A percentile compares a stretch with the other conserved stretches of the same genome.
These are phyloP conservation scores for Babesia sp. DNA, from an alignment of 169 alveolate species.

Conservation along the genomic window DNA sequence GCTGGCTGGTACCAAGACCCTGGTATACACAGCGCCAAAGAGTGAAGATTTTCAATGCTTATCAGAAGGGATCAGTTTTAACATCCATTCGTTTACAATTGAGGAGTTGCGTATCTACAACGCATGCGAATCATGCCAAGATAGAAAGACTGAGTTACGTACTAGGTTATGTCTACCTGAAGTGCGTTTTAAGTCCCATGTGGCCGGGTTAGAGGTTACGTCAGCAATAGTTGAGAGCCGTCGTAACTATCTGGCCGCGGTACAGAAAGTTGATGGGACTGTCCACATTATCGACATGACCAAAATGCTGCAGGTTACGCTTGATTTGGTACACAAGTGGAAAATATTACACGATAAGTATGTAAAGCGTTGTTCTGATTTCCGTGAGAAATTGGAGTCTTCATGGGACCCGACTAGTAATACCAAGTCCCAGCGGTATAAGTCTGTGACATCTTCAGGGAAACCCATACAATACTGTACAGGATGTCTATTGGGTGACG, in stretches of 20 bases:
- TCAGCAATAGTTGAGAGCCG: conserved; percentile 33
- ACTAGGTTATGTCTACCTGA: conserved; percentile 45
- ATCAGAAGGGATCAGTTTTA: conserved; percentile 53
- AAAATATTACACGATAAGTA: conserved; percentile 7
- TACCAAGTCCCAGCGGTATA: not conserved
- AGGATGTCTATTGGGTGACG: conserved; percentile 47
- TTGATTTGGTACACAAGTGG: conserved; percentile 46
- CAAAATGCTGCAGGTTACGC: conserved; percentile 39
- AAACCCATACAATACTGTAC: conserved; percentile 20
- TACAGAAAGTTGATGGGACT: conserved; percentile 35
- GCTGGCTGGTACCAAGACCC: not conserved
- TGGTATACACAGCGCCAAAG: conserved; percentile 22
- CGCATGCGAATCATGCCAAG: conserved; percentile 46
- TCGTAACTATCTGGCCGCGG: conserved; percentile 49
- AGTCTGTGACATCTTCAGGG: not conserved
- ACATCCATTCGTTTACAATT: conserved; percentile 15
- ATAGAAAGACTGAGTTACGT: conserved; percentile 14
- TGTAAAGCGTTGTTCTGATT: not conserved
- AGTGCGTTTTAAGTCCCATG: conserved; percentile 36
- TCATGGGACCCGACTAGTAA: not conserved
- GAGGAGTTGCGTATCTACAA: conserved; percentile 25
- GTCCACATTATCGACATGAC: conserved; percentile 53
- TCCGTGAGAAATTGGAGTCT: not conserved
- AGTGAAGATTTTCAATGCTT: conserved; percentile 58
- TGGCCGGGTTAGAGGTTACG: conserved; percentile 54